Percentiles rank a stretch among this genome's conserved stretches.
Evolutionary conservation across 1,284 basidiomycete genomes (phyloP).

Genomic region (Cutaneotrichosporon curvatum): DNA sequence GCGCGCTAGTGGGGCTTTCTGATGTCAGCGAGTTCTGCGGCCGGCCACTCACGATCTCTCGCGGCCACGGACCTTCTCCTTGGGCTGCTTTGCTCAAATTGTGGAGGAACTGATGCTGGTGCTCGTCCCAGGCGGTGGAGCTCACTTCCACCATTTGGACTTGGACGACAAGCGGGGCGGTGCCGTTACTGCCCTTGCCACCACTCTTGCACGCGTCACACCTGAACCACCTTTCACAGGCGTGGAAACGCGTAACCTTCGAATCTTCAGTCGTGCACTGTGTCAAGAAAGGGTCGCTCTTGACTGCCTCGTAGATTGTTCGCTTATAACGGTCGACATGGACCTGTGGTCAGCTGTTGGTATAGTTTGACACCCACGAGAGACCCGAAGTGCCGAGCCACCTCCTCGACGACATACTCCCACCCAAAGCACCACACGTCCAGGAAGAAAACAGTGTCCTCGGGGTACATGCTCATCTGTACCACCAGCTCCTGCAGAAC

Average conservation of each 20-base stretch:
- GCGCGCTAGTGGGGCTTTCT: slow-evolving; percentile 75
- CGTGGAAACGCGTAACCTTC: slow-evolving; percentile 69
- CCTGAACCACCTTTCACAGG: slow-evolving; percentile 73
- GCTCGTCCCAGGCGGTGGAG: slow-evolving; percentile 46
- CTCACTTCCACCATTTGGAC: slow-evolving; percentile 51
- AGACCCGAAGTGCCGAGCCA: slow-evolving; percentile 58
- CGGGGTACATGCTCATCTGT: slow-evolving; percentile 62
- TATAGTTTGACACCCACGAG: slow-evolving; percentile 51
- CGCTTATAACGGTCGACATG: slow-evolving; percentile 85
- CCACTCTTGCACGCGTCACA: slow-evolving; percentile 50
- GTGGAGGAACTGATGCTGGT: slow-evolving; percentile 17
- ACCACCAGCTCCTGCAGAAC: slow-evolving; percentile 62
- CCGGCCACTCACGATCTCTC: slow-evolving; percentile 29
- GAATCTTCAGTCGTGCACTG: slow-evolving; percentile 59
- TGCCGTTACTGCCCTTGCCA: slow-evolving; percentile 22
- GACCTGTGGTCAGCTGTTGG: slow-evolving; percentile 55
- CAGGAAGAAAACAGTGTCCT: slow-evolving; percentile 69
- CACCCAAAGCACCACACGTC: slow-evolving; percentile 93
- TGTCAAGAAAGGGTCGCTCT: slow-evolving; percentile 57
- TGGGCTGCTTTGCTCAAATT: slow-evolving; percentile 21
- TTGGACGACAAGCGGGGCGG: slow-evolving; percentile 23
- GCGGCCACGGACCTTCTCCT: slow-evolving; percentile 33
- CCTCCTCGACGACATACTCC: slow-evolving; percentile 70
- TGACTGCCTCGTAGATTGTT: slow-evolving; percentile 55
- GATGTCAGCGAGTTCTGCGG: not conserved